Evolutionary conservation across 139 green algal species (phyloP).

Genomic region (Chlorella sp.): DNA sequence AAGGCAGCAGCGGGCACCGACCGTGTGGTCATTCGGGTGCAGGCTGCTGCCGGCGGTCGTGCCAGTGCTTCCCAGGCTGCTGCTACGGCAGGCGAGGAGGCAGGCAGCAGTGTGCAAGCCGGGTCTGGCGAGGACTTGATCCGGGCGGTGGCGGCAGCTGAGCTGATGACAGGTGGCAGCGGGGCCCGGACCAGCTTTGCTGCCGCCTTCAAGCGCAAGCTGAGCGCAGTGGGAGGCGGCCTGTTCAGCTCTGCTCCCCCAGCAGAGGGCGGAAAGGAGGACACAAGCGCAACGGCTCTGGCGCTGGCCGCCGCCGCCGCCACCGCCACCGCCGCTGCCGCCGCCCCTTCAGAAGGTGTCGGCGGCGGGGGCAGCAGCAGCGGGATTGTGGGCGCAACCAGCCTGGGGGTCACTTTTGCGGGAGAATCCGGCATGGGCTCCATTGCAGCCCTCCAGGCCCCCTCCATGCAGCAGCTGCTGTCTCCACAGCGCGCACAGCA

Average conservation of each 20-base stretch:
- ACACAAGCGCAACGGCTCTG: background rate
- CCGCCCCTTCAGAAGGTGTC: background rate
- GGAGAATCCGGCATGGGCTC: background rate
- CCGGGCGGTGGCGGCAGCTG: background rate
- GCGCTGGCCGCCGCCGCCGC: background rate
- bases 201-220: conserved; percentile 24
- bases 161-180: background rate
- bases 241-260: background rate
- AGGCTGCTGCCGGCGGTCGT: background rate
- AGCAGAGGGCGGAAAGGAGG: background rate
- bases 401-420: background rate
- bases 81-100: background rate
- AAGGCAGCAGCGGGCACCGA: background rate
- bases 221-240: conserved; percentile 2
- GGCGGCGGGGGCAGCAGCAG: background rate
- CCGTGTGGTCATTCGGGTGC: conserved; percentile 3
- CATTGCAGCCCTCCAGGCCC: conserved; percentile 15
- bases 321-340: background rate
- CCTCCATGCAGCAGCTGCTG: conserved; percentile 35
- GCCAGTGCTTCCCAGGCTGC: too few relatives aligned
- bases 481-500: background rate
- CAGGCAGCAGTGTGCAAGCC: background rate
- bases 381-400: too few relatives aligned
- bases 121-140: conserved; percentile 2
- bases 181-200: conserved; percentile 11